phyloP scores from a whole-genome alignment of 2,329 filamentous ascomycete species.

The Penicillium sp. region DNA sequence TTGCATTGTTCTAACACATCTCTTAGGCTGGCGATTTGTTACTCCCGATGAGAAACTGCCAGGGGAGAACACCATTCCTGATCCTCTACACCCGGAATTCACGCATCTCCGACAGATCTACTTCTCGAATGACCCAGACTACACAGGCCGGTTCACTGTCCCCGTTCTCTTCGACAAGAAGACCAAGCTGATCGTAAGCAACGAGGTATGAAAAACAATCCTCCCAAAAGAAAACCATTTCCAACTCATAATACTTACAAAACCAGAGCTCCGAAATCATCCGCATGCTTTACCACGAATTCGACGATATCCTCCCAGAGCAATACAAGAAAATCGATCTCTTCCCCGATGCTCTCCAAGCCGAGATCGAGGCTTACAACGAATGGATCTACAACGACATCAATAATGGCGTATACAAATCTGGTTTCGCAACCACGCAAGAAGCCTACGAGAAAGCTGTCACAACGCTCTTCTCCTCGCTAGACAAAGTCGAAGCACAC shows the following conservation, averaged over 20 bases:
- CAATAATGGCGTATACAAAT: conserved; percentile 53
- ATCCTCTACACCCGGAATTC: conserved; percentile 63
- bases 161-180: conserved; percentile 75
- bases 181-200: conserved; percentile 74
- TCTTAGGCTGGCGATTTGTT: conserved; percentile 78
- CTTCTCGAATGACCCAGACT: conserved; percentile 69
- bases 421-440: conserved; percentile 81
- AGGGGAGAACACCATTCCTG: conserved; percentile 53
- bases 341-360: conserved; percentile 63
- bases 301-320: conserved; percentile 66
- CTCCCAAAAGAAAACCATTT: background rate
- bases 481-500: conserved; percentile 74
- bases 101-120: conserved; percentile 77
- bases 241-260: background rate
- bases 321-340: conserved; percentile 61
- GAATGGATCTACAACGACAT: conserved; percentile 71
- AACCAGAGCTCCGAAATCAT: conserved; percentile 73
- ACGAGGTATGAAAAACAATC: conserved; percentile 60
- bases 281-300: conserved; percentile 80
- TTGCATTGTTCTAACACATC: background rate
- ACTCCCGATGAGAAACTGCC: conserved; percentile 60
- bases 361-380: conserved; percentile 72
- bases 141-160: conserved; percentile 79
- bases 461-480: conserved; percentile 65
- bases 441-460: conserved; percentile 78